Percentiles rank a stretch among this genome's conserved stretches.
Evolutionary conservation across 768 basidiomycete species (phyloP).

Genomic region (Trametes meyenii): DNA sequence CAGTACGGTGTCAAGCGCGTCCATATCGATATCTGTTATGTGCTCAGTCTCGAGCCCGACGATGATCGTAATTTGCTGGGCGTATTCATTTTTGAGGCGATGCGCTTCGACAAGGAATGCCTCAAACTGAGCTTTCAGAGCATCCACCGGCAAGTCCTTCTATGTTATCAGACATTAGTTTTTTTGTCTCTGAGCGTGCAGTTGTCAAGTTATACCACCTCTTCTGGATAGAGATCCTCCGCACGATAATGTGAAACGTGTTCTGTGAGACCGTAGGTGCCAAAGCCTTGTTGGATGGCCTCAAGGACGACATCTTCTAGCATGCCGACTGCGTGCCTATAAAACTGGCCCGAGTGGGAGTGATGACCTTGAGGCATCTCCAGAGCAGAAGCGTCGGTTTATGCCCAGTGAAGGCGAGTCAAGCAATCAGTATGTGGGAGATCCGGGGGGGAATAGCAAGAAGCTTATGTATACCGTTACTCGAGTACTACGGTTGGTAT

Average conservation of each 20-base stretch:
- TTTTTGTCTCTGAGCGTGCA: background rate
- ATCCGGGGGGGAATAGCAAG: too few relatives aligned
- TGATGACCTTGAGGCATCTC: slow-evolving; percentile 77
- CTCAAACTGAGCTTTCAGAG: slow-evolving; percentile 66
- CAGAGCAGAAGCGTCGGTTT: too few relatives aligned
- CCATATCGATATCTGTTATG: slow-evolving; percentile 73
- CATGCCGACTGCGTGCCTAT: slow-evolving; percentile 81
- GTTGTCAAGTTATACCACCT: slow-evolving; percentile 56
- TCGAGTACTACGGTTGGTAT: too few relatives aligned
- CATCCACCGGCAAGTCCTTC: slow-evolving; percentile 54
- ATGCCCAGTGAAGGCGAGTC: too few relatives aligned
- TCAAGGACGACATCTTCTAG: slow-evolving; percentile 82
- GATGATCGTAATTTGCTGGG: slow-evolving; percentile 68
- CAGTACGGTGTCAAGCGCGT: slow-evolving; percentile 57
- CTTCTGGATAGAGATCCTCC: slow-evolving; percentile 92
- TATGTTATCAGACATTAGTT: slow-evolving; percentile 36
- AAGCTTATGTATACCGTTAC: too few relatives aligned
- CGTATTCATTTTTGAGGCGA: slow-evolving; percentile 66
- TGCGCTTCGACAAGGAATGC: slow-evolving; percentile 79
- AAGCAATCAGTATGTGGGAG: too few relatives aligned
- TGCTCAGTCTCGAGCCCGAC: slow-evolving; percentile 94
- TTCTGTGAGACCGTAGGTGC: slow-evolving; percentile 86
- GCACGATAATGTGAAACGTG: slow-evolving; percentile 88
- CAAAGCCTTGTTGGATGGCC: slow-evolving; percentile 79
- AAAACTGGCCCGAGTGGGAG: slow-evolving; percentile 93